Base-by-base conservation (phyloP, 768 basidiomycete species). In the Gelatoporia subvermispora region DNA sequence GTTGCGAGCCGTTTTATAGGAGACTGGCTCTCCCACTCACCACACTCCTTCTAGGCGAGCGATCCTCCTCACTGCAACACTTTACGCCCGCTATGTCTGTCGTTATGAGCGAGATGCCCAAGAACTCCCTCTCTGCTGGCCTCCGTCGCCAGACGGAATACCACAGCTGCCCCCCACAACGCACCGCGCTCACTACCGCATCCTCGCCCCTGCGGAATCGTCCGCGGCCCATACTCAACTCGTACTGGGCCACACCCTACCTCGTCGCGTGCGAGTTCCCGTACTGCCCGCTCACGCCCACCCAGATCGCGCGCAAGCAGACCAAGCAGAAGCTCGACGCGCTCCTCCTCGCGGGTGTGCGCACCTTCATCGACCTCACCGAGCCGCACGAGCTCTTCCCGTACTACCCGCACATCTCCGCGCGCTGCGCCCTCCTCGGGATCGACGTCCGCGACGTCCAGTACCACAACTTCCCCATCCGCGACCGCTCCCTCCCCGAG, bases 311-410 rank as follows among this genome's bases (percentile, higher is more conserved):
- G 35, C 61, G 57, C 47, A 56, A 54, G 55, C 47, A 58, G 71
- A 76, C 63, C 68, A 73, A 72, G 47, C 83, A 85, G 52, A 88
- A 90, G 59, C 76, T 90, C 53, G 85, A 88, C 68, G 78, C 79
- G 0, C 73, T 90, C 43, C 78, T 90, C 21, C 68, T 68, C 9
- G 79, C 85, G 1, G 87, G 87, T 41, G 82, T 88, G 8, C 82
- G 84, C 51, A 88, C 87, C 4, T 89, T 89, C 65, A 82, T 89
- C 63, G 88, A 90, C 69, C 78, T 90, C 59, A 90, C 87, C n/a
- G 87, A 90, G 58, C 70, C 70, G n/a, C 82, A 83, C 37, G 87
- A 90, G 65, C 78, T 90, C 40, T 70, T 74, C 18, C 80, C 86
- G 0, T 90, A 89, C 64, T 69, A 71, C 16, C 70, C 74, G 24